phyloP scores from a whole-genome alignment of 1,284 basidiomycete genomes.

The Rhizopogon parksii region DNA sequence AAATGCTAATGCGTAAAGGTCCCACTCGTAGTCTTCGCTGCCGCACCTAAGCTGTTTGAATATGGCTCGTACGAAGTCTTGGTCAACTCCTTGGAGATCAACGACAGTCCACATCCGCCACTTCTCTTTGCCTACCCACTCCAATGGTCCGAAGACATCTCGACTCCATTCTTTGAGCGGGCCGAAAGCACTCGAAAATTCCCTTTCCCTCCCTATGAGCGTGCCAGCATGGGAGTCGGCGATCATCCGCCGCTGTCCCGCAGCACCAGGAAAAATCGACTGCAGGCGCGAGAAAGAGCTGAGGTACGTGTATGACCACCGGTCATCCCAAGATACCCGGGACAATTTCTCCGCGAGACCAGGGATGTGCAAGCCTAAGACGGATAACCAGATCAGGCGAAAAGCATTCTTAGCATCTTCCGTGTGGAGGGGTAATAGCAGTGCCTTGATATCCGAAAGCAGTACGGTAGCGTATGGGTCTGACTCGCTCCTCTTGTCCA shows the following conservation, averaged over 20 bases:
- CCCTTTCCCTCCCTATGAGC: conserved; percentile 56
- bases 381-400: conserved; percentile 70
- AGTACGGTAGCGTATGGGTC: conserved; percentile 80
- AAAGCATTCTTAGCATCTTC: conserved; percentile 53
- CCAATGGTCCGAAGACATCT: conserved; percentile 48
- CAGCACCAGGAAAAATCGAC: conserved; percentile 45
- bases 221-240: conserved; percentile 59
- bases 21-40: conserved; percentile 54
- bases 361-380: conserved; percentile 71
- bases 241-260: conserved; percentile 27
- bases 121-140: conserved; percentile 33
- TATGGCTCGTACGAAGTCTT: conserved; percentile 43
- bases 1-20: conserved; percentile 56
- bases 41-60: conserved; percentile 52
- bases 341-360: conserved; percentile 46
- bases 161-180: conserved; percentile 61
- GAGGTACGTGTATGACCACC: conserved; percentile 51
- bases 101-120: conserved; percentile 45
- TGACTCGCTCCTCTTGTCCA: conserved; percentile 47
- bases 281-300: conserved; percentile 37
- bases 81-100: conserved; percentile 43
- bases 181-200: conserved; percentile 55
- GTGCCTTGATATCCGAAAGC: conserved; percentile 70
- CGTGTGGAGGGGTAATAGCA: conserved; percentile 58
- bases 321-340: conserved; percentile 48